Evolutionary conservation across 2,329 filamentous ascomycete genomes (phyloP).

Genomic region (Catunica adiposa): DNA sequence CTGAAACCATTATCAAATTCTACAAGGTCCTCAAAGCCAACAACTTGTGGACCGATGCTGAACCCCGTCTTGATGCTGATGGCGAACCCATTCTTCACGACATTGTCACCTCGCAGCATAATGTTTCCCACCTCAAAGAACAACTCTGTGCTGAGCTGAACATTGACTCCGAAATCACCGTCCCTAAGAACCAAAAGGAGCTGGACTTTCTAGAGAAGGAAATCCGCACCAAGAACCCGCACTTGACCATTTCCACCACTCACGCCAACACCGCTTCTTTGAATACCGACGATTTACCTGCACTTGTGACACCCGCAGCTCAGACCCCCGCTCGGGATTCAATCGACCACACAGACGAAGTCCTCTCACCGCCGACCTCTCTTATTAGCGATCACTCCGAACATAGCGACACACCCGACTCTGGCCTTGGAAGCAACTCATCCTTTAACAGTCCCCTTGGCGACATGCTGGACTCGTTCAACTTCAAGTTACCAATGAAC

Average conservation of each 20-base stretch:
- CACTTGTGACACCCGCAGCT: too few species aligned
- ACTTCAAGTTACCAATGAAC: too few species aligned
- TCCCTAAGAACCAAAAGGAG: not conserved
- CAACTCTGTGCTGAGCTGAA: conserved; percentile 10
- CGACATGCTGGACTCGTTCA: too few species aligned
- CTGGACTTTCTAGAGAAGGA: not conserved
- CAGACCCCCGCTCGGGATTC: too few species aligned
- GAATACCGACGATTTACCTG: too few species aligned
- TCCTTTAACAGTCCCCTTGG: too few species aligned
- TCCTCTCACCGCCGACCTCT: not conserved
- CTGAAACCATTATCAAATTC: conserved; percentile 48
- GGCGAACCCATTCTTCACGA: conserved; percentile 49
- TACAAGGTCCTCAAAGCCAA: conserved; percentile 45
- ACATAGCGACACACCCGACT: not conserved
- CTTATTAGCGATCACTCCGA: conserved; percentile 8
- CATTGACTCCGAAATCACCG: conserved; percentile 7
- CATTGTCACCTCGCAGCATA: conserved; percentile 27
- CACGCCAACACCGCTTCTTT: not conserved
- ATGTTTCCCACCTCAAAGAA: conserved; percentile 7
- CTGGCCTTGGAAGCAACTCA: too few species aligned
- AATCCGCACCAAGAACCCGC: not conserved
- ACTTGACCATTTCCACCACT: conserved; percentile 1
- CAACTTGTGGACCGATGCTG: conserved; percentile 44
- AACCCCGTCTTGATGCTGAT: conserved; percentile 45
- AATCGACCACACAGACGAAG: not conserved